These are phyloP conservation scores for Sporisorium iseilematis-ciliati DNA, from an alignment of 1,284 basidiomycete species.

Conservation along the genomic window DNA sequence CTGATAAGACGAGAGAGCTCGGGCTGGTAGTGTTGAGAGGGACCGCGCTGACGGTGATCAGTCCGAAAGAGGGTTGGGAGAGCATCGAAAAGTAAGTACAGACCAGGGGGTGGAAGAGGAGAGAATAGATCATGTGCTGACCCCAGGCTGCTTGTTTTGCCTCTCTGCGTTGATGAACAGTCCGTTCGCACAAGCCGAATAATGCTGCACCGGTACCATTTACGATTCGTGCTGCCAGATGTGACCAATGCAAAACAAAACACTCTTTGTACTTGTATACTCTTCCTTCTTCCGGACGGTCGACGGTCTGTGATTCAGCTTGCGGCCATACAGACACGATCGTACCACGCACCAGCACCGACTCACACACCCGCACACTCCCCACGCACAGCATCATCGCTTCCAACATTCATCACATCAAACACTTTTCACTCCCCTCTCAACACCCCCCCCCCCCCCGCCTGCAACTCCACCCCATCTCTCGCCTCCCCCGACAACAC, in stretches of 20 bases:
- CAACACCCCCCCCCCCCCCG: constrained; percentile 37
- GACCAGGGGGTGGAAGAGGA: background rate
- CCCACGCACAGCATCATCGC: background rate
- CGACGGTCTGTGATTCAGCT: constrained; percentile 2
- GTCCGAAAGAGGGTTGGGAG: constrained; percentile 68
- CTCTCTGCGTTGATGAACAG: constrained; percentile 9
- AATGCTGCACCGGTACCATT: too few species aligned
- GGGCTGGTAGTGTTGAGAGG: constrained; percentile 67
- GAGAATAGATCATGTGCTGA: background rate
- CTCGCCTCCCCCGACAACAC: constrained; percentile 30
- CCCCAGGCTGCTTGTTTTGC: background rate
- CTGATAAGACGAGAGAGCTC: constrained; percentile 57
- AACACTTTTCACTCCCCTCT: constrained; percentile 11
- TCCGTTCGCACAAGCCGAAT: constrained; percentile 58
- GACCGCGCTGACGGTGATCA: constrained; percentile 67
- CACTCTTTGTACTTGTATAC: constrained; percentile 3
- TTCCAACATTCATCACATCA: background rate
- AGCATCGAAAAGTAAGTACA: constrained; percentile 66
- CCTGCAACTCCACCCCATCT: constrained; percentile 31
- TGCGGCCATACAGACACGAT: background rate
- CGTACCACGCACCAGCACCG: background rate
- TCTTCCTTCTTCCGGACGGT: too few species aligned
- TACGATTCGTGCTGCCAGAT: background rate
- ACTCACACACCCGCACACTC: background rate
- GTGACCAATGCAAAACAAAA: constrained; percentile 3